Conservation (phyloP, 2,329 filamentous ascomycete species). For the Monosporascus ibericus region DNA sequence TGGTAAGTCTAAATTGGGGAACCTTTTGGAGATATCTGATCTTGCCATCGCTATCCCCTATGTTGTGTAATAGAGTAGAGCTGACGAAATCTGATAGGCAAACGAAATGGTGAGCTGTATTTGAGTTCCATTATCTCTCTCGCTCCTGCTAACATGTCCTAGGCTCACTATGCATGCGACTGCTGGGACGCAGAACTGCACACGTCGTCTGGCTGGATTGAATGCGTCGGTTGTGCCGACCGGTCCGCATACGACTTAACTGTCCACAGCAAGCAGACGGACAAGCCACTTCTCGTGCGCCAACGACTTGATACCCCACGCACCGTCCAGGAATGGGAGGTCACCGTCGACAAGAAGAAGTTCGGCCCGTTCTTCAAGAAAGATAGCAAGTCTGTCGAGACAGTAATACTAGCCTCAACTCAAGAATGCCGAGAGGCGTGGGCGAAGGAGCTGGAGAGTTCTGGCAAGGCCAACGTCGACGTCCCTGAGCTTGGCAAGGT, state of each 20-base stretch:
- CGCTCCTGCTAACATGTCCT: not conserved
- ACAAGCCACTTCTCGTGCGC: constrained; percentile 76
- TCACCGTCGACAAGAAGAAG: constrained; percentile 89
- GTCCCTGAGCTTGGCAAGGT: constrained; percentile 69
- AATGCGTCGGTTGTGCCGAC: constrained; percentile 96
- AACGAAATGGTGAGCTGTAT: constrained; percentile 44
- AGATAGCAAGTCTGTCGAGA: constrained; percentile 79
- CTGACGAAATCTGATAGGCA: constrained; percentile 18
- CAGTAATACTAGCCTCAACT: constrained; percentile 65
- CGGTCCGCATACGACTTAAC: constrained; percentile 90
- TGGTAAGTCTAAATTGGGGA: constrained; percentile 38
- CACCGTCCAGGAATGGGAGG: constrained; percentile 77
- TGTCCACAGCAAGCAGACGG: constrained; percentile 90
- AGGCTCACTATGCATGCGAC: constrained; percentile 85
- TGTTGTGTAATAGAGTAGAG: not conserved
- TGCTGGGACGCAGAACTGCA: constrained; percentile 96
- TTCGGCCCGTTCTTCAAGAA: constrained; percentile 95
- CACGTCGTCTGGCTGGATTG: constrained; percentile 93
- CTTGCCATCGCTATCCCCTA: no score
- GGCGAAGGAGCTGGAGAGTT: constrained; percentile 63
- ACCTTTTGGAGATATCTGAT: not conserved
- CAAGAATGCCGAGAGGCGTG: constrained; percentile 80
- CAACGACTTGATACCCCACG: constrained; percentile 74
- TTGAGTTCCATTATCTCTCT: not conserved
- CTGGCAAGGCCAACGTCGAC: constrained; percentile 70